phyloP scores from a whole-genome alignment of 1,284 basidiomycete species.

The Cryptococcus jaspeensis region DNA sequence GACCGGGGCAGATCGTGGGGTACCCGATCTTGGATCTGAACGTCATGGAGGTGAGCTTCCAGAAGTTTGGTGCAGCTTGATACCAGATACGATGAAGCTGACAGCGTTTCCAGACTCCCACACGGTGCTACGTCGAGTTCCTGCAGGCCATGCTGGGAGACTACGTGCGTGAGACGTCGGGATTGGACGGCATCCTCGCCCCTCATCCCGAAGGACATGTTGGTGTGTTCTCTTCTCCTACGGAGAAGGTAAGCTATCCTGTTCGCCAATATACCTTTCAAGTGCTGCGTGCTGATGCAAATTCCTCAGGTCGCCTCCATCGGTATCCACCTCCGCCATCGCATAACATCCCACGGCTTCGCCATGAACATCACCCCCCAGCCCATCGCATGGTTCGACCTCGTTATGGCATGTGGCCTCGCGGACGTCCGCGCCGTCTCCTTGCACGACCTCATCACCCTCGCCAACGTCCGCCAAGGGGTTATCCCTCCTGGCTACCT shows the following conservation, averaged over 20 bases:
- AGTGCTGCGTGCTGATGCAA: conserved; percentile 40
- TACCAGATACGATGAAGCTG: background rate
- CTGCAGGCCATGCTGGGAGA: conserved; percentile 50
- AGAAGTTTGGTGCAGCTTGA: background rate
- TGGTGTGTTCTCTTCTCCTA: conserved; percentile 46
- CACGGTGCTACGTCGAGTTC: conserved; percentile 55
- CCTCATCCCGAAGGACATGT: conserved; percentile 53
- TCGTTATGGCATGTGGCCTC: conserved; percentile 89
- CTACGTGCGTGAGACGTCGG: conserved; percentile 34
- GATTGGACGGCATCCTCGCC: conserved; percentile 36
- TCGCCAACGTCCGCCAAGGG: background rate
- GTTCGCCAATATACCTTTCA: background rate
- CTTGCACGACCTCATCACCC: conserved; percentile 40
- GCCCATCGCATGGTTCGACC: conserved; percentile 78
- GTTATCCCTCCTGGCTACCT: conserved; percentile 8
- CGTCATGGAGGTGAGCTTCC: conserved; percentile 54
- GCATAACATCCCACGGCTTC: conserved; percentile 93
- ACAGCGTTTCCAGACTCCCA: conserved; percentile 44
- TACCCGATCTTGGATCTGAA: conserved; percentile 88
- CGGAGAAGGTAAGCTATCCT: conserved; percentile 43
- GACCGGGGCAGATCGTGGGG: conserved; percentile 94
- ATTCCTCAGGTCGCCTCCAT: conserved; percentile 80
- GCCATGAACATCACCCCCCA: conserved; percentile 84
- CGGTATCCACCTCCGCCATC: conserved; percentile 92
- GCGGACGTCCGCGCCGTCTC: conserved; percentile 69